Base-by-base conservation (phyloP, 306 rosid species). In the Vigna mungo region DNA sequence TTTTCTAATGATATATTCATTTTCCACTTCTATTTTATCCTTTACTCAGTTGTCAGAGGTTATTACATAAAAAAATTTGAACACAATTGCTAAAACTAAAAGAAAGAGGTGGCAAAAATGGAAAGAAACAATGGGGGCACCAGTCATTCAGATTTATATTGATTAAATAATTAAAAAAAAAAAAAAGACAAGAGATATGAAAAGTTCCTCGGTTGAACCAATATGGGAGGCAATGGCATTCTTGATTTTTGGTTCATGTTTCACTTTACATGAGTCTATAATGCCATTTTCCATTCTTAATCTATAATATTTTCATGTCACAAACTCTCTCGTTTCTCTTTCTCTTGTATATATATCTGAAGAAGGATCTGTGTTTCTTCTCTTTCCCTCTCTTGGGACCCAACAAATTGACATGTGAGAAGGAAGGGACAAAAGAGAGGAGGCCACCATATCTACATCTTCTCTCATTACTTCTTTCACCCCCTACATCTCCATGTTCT, bases 401-500 rank as follows among this genome's bases (percentile, higher is more conserved):
- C 90, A 86, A 59, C 49, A 71, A 69, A 81, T 71, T 71, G 84
- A 83, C 77, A 82, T 76, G 81, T 76, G 74, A 65, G 32, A 71
- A 79, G 69, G 62, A 84, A 81, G 83, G 72, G 85, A 65, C 81
- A 82, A 55, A 68, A 56, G 69, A 64, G 78, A 68, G 71, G 86
- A 72, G 86, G 80, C 85, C 66, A 85, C 86, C 88, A 76, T 79
- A 61, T 79, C 80, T 77, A 76, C 71, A 51, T 84, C 82, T 77
- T 74, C 77, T 70, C 74, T 65, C 60, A 78, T 77, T 64, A 75
- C 88, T 81, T 74, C 87, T 74, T 56, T 80, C 79, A 69, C 59
- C 72, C 86, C 89, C 73, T 85, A 78, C 89, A 83, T 43, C 83
- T 71, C 83, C 93, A 87, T 86, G 90, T 91, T 91, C 90, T 54